Conservation (phyloP, 1,284 basidiomycete genomes). For the Naganishia albida region DNA sequence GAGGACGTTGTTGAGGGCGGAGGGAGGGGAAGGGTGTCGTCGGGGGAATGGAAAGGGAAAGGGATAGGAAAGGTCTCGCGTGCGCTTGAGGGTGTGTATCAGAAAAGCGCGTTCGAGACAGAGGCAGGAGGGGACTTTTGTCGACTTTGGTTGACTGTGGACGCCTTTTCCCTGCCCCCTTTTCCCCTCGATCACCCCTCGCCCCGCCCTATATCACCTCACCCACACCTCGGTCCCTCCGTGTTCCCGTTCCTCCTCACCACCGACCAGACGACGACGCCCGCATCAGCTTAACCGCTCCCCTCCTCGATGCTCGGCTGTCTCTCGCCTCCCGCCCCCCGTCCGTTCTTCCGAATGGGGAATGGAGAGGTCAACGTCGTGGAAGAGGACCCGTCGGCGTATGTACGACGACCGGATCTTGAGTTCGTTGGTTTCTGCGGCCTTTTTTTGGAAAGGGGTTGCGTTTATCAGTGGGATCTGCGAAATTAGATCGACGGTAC, state of each 20-base stretch:
- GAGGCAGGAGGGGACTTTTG: background rate
- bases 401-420: constrained; percentile 17
- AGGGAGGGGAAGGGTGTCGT: background rate
- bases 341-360: background rate
- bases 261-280: constrained; percentile 27
- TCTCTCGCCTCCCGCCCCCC: constrained; percentile 9
- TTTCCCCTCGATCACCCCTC: background rate
- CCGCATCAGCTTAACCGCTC: constrained; percentile 9
- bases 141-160: background rate
- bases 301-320: constrained; percentile 6
- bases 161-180: background rate
- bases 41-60: background rate
- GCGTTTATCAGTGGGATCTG: constrained; percentile 23
- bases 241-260: too few relatives aligned
- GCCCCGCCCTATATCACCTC: background rate
- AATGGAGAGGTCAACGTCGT: constrained; percentile 21
- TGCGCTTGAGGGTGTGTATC: background rate
- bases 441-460: background rate
- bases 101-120: background rate
- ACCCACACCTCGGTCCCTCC: background rate
- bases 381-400: constrained; percentile 18
- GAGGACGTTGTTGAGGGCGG: background rate
- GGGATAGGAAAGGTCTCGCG: background rate
- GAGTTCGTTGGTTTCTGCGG: constrained; percentile 31
- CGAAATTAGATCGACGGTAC: constrained; percentile 34